phyloP scores from a whole-genome alignment of 306 rosid genomes.

The Hylodesmum podocarpum region DNA sequence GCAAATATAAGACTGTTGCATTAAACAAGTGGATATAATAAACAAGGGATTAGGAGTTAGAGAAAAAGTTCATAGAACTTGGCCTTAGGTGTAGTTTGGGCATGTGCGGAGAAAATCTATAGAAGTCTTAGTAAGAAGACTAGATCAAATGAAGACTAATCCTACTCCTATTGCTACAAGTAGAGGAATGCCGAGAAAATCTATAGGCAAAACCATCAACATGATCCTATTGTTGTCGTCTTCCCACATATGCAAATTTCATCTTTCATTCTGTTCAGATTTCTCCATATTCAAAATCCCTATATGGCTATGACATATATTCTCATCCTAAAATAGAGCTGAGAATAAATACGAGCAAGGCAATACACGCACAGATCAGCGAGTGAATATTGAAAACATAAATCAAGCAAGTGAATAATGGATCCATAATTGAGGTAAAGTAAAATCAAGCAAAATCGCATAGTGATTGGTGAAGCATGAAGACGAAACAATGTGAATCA shows the following conservation, averaged over 20 bases:
- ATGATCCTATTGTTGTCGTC: not conserved
- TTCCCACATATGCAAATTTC: not conserved
- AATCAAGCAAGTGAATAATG: not conserved
- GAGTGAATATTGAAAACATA: not conserved
- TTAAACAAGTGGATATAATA: not conserved
- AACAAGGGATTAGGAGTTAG: not conserved
- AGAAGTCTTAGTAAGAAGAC: not conserved
- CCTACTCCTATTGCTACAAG: not conserved
- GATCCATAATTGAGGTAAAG: not conserved
- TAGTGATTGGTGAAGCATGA: not conserved
- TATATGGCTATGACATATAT: not conserved
- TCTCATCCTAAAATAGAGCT: not conserved
- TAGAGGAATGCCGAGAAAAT: not conserved
- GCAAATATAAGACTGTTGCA: not conserved
- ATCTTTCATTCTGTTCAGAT: not conserved
- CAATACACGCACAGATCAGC: not conserved
- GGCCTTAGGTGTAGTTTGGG: not conserved
- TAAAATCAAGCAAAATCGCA: not conserved
- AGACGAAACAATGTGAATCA: not conserved
- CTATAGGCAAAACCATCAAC: not conserved
- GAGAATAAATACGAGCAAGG: not conserved
- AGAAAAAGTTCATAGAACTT: not conserved
- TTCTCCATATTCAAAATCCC: not conserved
- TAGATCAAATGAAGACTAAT: not conserved
- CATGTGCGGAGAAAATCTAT: not conserved